Base-by-base conservation (phyloP, 768 basidiomycete species). In the Phallus indusiatus region DNA sequence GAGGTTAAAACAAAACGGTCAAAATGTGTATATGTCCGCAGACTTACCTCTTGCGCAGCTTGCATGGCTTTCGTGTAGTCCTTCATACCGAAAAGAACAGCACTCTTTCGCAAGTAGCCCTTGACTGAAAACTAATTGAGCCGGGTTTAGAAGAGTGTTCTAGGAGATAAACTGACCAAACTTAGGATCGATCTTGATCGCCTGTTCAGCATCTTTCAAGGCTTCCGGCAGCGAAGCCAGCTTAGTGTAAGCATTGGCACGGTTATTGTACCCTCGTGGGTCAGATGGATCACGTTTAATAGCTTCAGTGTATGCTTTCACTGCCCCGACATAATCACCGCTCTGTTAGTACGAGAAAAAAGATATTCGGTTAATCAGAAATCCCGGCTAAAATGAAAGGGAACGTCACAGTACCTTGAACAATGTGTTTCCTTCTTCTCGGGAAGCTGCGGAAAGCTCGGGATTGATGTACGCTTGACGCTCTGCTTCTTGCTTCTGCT, bases 201-300 rank as follows among this genome's bases (percentile, higher is more conserved):
- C 93, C 70, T 89, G 84, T 58, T 99, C 83, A 42, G 85, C 91
- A 67, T 99, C 96, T 73, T 98, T 98, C 68, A 98, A 79, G 1
- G 94, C 96, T 71, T 99, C 96, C 11, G 94, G 89, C 33, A 98
- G 73, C 1, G 96, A 96, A 47, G 81, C 81, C 46, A 99, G 83
- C 76, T 98, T 98, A 74, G 88, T 91, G 75, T 96, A 97, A 21
- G 93, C 94, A 28, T 93, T 88, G n/a, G 96, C 93, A 53, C 96
- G 87, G 76, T 99, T 99, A 72, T 95, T 98, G 77, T 97, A 99
- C 9, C 90, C 94, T 63, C 87, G 80, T 14, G 95, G 81, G 68
- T 99, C 96, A 37, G 73, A 70, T 47, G 96, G 95, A 67, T 91
- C 86, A 53, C 96, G 87, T 76, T 97, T 97, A 79, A 98, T 96